Conservation (phyloP, 2,329 filamentous ascomycete genomes). For the Colletotrichum sp. region DNA sequence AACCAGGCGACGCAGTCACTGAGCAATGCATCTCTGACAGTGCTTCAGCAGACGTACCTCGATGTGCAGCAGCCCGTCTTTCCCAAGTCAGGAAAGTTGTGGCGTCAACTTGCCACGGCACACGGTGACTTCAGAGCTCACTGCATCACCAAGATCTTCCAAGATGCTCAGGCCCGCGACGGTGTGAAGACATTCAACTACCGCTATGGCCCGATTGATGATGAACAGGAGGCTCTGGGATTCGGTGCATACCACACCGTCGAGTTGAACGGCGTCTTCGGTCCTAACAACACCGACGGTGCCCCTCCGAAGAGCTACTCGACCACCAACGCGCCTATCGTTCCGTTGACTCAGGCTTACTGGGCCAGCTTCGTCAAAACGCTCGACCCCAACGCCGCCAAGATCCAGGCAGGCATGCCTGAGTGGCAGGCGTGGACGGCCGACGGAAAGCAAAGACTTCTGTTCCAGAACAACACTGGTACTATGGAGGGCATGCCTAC, state of each 20-base stretch:
- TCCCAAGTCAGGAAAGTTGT: constrained; percentile 36
- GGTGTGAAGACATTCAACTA: constrained; percentile 65
- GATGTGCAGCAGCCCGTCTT: constrained; percentile 37
- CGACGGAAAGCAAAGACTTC: constrained; percentile 38
- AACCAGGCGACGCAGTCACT: constrained; percentile 37
- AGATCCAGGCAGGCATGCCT: constrained; percentile 46
- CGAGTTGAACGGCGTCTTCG: constrained; percentile 72
- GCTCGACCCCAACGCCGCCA: constrained; percentile 66
- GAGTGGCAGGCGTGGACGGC: constrained; percentile 52
- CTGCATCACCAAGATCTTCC: constrained; percentile 37
- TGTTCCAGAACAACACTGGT: constrained; percentile 45
- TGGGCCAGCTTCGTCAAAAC: constrained; percentile 76
- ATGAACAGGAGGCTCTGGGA: constrained; percentile 53
- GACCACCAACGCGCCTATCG: constrained; percentile 59
- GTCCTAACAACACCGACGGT: constrained; percentile 58
- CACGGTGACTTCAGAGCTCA: constrained; percentile 40
- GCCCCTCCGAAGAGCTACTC: constrained; percentile 60
- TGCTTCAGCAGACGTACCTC: constrained; percentile 38
- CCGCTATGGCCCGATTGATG: constrained; percentile 70
- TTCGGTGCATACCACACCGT: constrained; percentile 71
- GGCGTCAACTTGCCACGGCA: constrained; percentile 39
- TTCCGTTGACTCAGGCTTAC: constrained; percentile 70
- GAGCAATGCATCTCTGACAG: constrained; percentile 31
- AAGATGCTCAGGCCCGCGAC: constrained; percentile 29
- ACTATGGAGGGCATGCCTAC: constrained; percentile 42